Evolutionary conservation across 306 rosid species (phyloP).

Genomic region (Delonix regia): DNA sequence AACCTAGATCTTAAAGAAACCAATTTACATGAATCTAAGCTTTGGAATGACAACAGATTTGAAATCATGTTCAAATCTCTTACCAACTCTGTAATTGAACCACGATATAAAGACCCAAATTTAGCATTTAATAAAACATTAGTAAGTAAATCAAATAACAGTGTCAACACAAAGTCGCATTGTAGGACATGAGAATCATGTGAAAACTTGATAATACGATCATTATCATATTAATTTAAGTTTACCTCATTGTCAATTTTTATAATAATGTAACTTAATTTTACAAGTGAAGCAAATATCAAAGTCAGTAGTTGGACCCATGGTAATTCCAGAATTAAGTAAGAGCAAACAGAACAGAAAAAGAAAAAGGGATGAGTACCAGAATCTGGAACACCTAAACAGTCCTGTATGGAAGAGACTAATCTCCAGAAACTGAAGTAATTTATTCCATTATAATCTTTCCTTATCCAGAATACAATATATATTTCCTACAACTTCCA

Average conservation of each 20-base stretch:
- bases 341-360: no score
- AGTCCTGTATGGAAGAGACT: no score
- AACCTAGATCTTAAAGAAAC: neutral
- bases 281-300: slow-evolving; percentile 10
- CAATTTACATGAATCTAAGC: slow-evolving; percentile 13
- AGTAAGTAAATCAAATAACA: slow-evolving; percentile 8
- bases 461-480: no score
- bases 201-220: neutral
- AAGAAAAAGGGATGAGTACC: no score
- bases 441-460: no score
- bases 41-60: slow-evolving; percentile 25
- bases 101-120: slow-evolving; percentile 8
- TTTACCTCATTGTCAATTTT: slow-evolving; percentile 18
- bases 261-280: no score
- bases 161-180: neutral
- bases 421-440: no score
- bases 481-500: no score
- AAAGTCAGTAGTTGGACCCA: neutral
- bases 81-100: slow-evolving; percentile 17
- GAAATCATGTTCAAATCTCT: slow-evolving; percentile 18
- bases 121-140: slow-evolving; percentile 26
- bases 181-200: slow-evolving; percentile 14
- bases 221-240: slow-evolving; percentile 19
- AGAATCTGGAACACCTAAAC: no score
- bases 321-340: no score